Evolutionary conservation across 2,329 filamentous ascomycete genomes (phyloP), one percentile per base, ranked within the genome.

Genomic region (Bipolaris victoriae): DNA sequence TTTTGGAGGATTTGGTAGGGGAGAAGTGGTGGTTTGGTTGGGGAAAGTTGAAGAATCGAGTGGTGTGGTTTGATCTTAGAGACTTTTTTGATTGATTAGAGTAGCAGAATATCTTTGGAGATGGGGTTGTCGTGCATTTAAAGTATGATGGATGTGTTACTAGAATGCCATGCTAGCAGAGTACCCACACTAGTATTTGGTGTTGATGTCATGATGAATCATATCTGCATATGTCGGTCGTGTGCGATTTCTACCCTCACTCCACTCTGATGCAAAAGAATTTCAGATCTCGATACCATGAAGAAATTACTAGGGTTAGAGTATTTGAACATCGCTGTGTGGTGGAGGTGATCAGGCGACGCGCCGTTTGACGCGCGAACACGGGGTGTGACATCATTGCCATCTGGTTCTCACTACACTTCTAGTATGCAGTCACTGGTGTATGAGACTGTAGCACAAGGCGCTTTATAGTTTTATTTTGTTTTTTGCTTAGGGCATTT

Each of bases 131-230:
- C 18, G 2, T 43, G 24, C 2, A 20, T 10, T 29, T 37, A 24
- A 31, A 31, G 29, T 31, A 31, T 37, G 26, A 29, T 46, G 50
- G 10, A 5, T 13, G 20, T 46, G 29, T 39, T 40, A 49, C 26
- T 9, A 35, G 20, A 22, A 57, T 57, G 50, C 33, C 44, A 54
- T 57, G 50, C 53, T 54, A 35, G 41, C 31, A 55, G 50, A 20
- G 40, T 50, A 55, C 47, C 51, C 55, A 41, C 51, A 50, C 46
- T 50, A 55, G 46, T 20, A 29, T 49, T 48, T 39, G 37, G 20
- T 36, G 35, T 58, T 58, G 56, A 58, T 53, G 50, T 57, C 55
- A 57, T 57, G 45, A 57, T 57, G 55, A 57, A 57, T 45, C 50
- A 24, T 50, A n/a, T 43, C 39, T 57, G 39, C 50, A 47, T 37